A percentile compares a stretch with the other conserved stretches of the same genome.
These are phyloP conservation scores for Glarea lozoyensis DNA, from an alignment of 495 filamentous ascomycete species.

Conservation along the genomic window DNA sequence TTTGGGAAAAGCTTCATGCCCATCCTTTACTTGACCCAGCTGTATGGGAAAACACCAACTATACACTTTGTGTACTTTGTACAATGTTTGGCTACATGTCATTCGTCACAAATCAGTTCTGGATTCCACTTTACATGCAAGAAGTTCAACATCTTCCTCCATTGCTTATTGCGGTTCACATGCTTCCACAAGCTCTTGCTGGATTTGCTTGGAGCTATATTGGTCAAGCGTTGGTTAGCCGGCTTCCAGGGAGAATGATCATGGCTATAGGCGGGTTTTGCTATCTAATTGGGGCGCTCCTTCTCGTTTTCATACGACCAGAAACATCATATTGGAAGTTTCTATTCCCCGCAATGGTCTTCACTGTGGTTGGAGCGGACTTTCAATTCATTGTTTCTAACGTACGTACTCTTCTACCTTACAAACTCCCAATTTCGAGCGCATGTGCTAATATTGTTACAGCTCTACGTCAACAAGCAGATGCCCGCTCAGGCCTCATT, in stretches of 20 bases:
- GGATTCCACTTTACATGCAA: conserved; percentile 31
- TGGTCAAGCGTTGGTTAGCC: conserved; percentile 26
- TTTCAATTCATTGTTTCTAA: conserved; percentile 31
- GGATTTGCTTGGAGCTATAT: conserved; percentile 28
- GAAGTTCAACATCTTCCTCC: conserved; percentile 23
- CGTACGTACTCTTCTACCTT: conserved; percentile 19
- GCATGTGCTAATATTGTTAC: conserved; percentile 21
- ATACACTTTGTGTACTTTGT: conserved; percentile 27
- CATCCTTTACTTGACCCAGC: conserved; percentile 26
- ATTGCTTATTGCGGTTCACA: conserved; percentile 25
- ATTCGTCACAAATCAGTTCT: conserved; percentile 30
- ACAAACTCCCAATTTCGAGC: conserved; percentile 11
- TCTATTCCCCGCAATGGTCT: conserved; percentile 26
- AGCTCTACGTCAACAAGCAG: conserved; percentile 19
- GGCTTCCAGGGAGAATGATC: conserved; percentile 22
- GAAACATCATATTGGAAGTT: conserved; percentile 26
- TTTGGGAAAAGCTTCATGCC: conserved; percentile 39
- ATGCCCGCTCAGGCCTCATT: conserved; percentile 25
- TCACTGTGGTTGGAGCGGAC: conserved; percentile 30
- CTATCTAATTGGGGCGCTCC: conserved; percentile 24
- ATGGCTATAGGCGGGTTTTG: conserved; percentile 20
- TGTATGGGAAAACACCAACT: conserved; percentile 26
- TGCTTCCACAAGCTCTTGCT: conserved; percentile 27
- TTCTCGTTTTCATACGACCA: conserved; percentile 26
- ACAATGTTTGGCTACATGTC: conserved; percentile 27